Base-by-base conservation (phyloP, 2,329 filamentous ascomycete genomes). In the Cryphonectria nitschkei region DNA sequence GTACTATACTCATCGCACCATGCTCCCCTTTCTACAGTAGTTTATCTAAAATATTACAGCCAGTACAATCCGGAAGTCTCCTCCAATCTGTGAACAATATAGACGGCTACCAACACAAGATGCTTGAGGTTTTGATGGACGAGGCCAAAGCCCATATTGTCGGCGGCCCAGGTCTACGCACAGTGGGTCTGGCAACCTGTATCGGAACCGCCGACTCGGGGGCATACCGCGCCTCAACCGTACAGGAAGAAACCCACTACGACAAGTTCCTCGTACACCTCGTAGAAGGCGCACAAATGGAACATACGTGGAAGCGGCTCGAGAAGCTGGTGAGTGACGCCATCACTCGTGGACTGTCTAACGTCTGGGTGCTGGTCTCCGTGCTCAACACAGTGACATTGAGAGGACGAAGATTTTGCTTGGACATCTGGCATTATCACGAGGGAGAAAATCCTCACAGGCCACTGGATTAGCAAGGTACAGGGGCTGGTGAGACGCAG, bases 121-220 rank as follows among this genome's bases (percentile, higher is more conserved):
- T 43, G 50, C 52, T 14, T 8, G 65, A 67, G 29, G 65, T 67
- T 11, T 46, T 60, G 52, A 67, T 67, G 65, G 52, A 67, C 7
- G 41, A 67, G 34, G 32, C 65, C 29, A n/a, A 22, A n/a, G 52
- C 65, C 37, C 46, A 67, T 14, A n/a, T 58, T n/a, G 52, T 56
- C 32, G 52, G 5, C 22, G 65, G 65, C 34, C 8, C 34, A 5
- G 37, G 50, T 22, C 52, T 67, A 6, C 32, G 4, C 65, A 67
- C 65, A 2, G 11, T 67, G n/a, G 65, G 65, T 19, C 37, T 67
- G 22, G 65, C 65, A 3, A 56, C 39, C 3, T 67, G 50, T 52
- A 60, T 46, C 65, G 64, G 64, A 29, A n/a, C 56, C 46, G 50
- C 50, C 22, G 32, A 41, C 14, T 52, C 50, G 34, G 43, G 64